A percentile compares a stretch with the other conserved stretches of the same genome.
Evolutionary conservation across 208 protist species (phyloP).

Genomic region (Trypanosoma platydactyli): DNA sequence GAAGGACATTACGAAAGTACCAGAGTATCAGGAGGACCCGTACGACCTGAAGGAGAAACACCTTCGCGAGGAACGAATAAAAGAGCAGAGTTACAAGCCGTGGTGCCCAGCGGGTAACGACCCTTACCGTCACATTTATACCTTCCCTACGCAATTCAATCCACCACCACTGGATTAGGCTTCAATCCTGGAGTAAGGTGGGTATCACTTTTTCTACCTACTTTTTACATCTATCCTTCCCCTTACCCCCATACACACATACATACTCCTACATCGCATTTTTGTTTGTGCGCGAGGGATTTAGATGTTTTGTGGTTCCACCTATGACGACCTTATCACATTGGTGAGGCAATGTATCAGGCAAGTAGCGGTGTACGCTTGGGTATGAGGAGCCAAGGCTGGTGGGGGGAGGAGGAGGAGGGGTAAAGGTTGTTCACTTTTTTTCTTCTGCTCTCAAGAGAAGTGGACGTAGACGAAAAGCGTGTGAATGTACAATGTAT

Average conservation of each 20-base stretch:
- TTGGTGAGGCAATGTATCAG: background rate
- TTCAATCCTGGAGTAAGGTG: background rate
- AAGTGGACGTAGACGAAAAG: too few species aligned
- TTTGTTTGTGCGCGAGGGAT: too few species aligned
- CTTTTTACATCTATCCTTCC: too few species aligned
- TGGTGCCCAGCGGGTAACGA: slow-evolving; percentile 77
- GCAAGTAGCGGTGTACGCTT: background rate
- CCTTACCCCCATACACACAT: too few species aligned
- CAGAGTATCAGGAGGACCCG: slow-evolving; percentile 91
- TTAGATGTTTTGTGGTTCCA: too few species aligned
- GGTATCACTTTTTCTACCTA: too few species aligned
- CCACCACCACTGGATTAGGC: slow-evolving; percentile 49
- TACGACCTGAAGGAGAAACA: slow-evolving; percentile 83
- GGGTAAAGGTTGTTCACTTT: too few species aligned
- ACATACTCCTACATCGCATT: too few species aligned
- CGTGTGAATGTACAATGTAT: too few species aligned
- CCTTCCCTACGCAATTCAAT: slow-evolving; percentile 67
- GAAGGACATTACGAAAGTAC: slow-evolving; percentile 66
- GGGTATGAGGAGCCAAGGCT: slow-evolving; percentile 4
- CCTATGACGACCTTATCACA: too few species aligned
- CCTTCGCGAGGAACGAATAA: slow-evolving; percentile 52
- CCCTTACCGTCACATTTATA: slow-evolving; percentile 81
- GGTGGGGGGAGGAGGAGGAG: background rate
- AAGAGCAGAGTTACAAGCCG: slow-evolving; percentile 68
- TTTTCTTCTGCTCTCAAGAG: too few species aligned